Base-by-base conservation (phyloP, 306 rosid genomes). In the Vigna nakashimae region DNA sequence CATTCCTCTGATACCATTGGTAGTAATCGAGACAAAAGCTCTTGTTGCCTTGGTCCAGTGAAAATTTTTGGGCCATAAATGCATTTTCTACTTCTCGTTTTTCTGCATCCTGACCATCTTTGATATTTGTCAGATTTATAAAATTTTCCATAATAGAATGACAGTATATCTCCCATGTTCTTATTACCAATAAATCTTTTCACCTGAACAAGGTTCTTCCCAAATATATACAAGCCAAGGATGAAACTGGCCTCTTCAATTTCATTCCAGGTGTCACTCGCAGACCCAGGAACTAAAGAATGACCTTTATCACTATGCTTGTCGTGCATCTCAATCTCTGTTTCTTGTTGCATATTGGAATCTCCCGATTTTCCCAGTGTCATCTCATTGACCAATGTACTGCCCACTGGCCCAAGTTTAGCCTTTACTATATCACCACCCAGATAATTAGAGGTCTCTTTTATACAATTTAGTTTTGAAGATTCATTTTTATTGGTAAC, bases 141-240 rank as follows among this genome's bases (percentile, higher is more conserved):
- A 86, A 90, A 92, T 80, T 77, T 87, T 74, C 98, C 98, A 84
- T 95, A 91, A 71, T 92, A 95, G 87, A 89, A 91, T 43, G 97
- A 92, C 49, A 95, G 79, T 72, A 89, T 69, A 81, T 90, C 93
- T 24, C 91, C 89, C 97, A 91, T 87, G 71, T 75, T 79, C 85
- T 89, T 94, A 63, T 50, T 80, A 72, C 90, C 93, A 16, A 90
- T 28, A 71, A 95, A 87, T 78, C 77, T 88, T 84, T 82, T 83
- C 87, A 95, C 96, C 78, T 78, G 91, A 75, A 79, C 84, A 56
- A 95, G 91, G 85, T 91, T 87, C 88, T 92, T 95, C 70, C 96
- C 97, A 71, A 90, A 92, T 79, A 95, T 85, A 82, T 91, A 92
- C 79, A 95, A 80, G 51, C 96, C 92, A 51, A 95, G 97, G 82